A percentile compares a stretch with the other conserved stretches of the same genome.
Conservation (phyloP, 805 yeast genomes). For the Yamadazyma akitaensis region DNA sequence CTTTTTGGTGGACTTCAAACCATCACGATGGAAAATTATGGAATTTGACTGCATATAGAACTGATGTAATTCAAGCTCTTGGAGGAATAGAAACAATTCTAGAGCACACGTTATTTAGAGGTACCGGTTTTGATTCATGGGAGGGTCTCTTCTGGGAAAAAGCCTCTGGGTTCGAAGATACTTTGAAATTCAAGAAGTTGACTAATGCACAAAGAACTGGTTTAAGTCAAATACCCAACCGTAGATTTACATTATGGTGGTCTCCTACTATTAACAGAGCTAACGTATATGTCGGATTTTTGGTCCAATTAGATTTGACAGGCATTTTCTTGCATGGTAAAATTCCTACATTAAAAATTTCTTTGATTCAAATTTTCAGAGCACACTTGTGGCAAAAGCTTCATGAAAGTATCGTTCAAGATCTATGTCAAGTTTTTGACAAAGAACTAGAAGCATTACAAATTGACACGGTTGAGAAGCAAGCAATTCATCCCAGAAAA, state of each 20-base stretch:
- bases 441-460: slow-evolving; percentile 79
- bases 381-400: slow-evolving; percentile 99
- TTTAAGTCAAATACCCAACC: slow-evolving; percentile 93
- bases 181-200: slow-evolving; percentile 87
- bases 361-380: slow-evolving; percentile 91
- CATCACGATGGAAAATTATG: slow-evolving; percentile 95
- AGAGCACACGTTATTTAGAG: slow-evolving; percentile 92
- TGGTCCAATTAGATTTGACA: slow-evolving; percentile 92
- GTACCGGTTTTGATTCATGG: slow-evolving; percentile 97
- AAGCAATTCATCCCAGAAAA: slow-evolving; percentile 93
- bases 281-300: slow-evolving; percentile 94
- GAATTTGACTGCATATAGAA: slow-evolving; percentile 88
- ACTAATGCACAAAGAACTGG: slow-evolving; percentile 98
- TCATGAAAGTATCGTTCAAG: slow-evolving; percentile 92
- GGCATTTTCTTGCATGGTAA: slow-evolving; percentile 97
- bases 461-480: slow-evolving; percentile 83
- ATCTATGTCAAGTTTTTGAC: slow-evolving; percentile 88
- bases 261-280: slow-evolving; percentile 98
- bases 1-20: slow-evolving; percentile 95
- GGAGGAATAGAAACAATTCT: slow-evolving; percentile 97
- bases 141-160: slow-evolving; percentile 99
- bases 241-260: slow-evolving; percentile 99
- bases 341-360: slow-evolving; percentile 93
- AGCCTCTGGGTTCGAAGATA: slow-evolving; percentile 95
- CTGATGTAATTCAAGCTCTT: slow-evolving; percentile 94